phyloP scores from a whole-genome alignment of 2,329 filamentous ascomycete genomes.

The Pyrenophora graminea region DNA sequence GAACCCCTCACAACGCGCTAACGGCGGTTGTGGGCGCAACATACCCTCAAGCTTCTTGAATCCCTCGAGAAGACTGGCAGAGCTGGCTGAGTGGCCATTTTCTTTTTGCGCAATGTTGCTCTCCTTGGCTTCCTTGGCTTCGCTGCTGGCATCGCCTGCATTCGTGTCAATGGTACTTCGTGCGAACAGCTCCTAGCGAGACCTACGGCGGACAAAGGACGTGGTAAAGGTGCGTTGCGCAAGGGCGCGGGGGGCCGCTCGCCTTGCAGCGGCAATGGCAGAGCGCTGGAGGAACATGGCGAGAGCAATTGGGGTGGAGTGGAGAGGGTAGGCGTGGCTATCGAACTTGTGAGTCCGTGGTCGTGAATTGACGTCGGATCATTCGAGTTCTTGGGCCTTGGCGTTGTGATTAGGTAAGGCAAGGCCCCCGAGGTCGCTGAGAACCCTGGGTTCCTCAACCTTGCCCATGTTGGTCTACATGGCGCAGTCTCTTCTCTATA shows the following conservation, averaged over 20 bases:
- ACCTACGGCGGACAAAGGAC: conserved; percentile 54
- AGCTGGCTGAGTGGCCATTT: conserved; percentile 34
- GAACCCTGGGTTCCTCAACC: no score
- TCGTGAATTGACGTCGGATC: conserved; percentile 32
- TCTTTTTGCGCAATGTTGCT: conserved; percentile 46
- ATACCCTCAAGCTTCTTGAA: conserved; percentile 55
- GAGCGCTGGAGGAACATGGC: conserved; percentile 57
- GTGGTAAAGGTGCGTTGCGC: conserved; percentile 53
- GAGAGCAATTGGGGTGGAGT: conserved; percentile 45
- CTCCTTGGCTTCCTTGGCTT: conserved; percentile 20
- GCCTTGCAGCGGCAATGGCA: conserved; percentile 53
- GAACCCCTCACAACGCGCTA: conserved; percentile 9
- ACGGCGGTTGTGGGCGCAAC: conserved; percentile 16
- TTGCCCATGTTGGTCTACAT: no score
- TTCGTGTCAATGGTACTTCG: conserved; percentile 37
- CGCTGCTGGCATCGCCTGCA: conserved; percentile 30
- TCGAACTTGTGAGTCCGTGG: conserved; percentile 31
- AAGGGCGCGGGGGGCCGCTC: conserved; percentile 48
- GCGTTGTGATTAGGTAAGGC: conserved; percentile 23
- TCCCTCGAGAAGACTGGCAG: conserved; percentile 34
- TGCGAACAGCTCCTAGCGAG: conserved; percentile 36
- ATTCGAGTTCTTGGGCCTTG: conserved; percentile 26
- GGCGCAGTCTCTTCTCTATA: no score
- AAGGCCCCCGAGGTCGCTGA: not conserved
- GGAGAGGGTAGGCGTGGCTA: conserved; percentile 38